Evolutionary conservation across 2,329 filamentous ascomycete species (phyloP).

Genomic region (Talaromyces verruculosus): DNA sequence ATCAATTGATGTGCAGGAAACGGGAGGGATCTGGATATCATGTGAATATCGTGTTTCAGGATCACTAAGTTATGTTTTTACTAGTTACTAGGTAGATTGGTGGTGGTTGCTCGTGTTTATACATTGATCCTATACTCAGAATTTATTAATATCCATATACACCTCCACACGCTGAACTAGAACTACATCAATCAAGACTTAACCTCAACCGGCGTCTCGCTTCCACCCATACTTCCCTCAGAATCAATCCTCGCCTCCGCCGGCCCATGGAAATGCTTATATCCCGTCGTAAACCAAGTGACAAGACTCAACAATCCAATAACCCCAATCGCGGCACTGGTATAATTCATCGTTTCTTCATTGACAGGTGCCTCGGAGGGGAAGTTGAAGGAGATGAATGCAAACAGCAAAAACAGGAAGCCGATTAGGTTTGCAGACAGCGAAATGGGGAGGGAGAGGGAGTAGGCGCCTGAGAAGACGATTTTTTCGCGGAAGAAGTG

Average conservation of each 20-base stretch:
- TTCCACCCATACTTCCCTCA: neutral
- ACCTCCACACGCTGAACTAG: neutral
- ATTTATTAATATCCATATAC: neutral
- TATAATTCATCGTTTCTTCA: slow-evolving; percentile 60
- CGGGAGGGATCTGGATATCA: neutral
- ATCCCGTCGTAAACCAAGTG: slow-evolving; percentile 55
- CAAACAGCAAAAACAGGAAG: slow-evolving; percentile 55
- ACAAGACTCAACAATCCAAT: slow-evolving; percentile 53
- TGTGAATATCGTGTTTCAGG: neutral
- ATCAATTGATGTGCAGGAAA: neutral
- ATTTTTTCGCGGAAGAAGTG: slow-evolving; percentile 42
- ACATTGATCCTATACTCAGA: neutral
- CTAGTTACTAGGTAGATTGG: neutral
- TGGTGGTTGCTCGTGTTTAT: neutral
- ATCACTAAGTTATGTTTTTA: too few relatives aligned
- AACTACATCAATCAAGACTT: slow-evolving; percentile 7
- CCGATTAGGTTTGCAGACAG: slow-evolving; percentile 53
- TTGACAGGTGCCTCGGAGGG: slow-evolving; percentile 53
- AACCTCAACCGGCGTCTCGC: slow-evolving; percentile 5
- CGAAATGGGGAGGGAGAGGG: slow-evolving; percentile 45
- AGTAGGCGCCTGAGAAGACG: slow-evolving; percentile 33
- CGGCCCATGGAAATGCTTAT: slow-evolving; percentile 54
- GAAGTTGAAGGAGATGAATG: slow-evolving; percentile 58
- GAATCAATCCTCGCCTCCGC: slow-evolving; percentile 18
- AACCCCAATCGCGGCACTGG: slow-evolving; percentile 55